These are phyloP conservation scores for Monilinia polystroma DNA, from an alignment of 2,329 filamentous ascomycete species.

Conservation along the genomic window DNA sequence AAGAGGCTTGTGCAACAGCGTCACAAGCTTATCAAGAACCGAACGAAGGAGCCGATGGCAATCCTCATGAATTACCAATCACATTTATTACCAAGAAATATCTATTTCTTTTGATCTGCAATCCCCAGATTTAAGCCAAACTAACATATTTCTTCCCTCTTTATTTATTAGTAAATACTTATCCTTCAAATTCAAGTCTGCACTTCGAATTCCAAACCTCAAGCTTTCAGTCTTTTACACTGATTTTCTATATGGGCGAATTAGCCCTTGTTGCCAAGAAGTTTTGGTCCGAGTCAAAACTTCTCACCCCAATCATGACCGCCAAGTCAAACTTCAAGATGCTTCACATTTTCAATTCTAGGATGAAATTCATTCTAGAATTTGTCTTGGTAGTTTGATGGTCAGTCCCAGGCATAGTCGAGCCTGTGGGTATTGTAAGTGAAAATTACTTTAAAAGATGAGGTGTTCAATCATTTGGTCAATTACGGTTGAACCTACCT, in stretches of 20 bases:
- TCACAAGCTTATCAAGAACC: no score
- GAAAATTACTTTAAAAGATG: conserved; percentile 10
- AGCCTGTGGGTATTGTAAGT: conserved; percentile 1
- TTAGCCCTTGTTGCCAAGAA: conserved; percentile 11
- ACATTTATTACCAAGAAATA: no score
- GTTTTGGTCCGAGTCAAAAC: conserved; percentile 20
- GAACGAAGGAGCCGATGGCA: no score
- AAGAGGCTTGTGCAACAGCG: no score
- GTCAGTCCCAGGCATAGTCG: not conserved
- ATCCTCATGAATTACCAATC: no score
- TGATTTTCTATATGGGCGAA: not conserved
- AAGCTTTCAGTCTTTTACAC: not conserved
- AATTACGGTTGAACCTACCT: not conserved
- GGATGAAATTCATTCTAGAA: conserved; percentile 7
- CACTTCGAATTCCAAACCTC: not conserved
- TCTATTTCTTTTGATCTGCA: no score
- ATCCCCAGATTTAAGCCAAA: no score
- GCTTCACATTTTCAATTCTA: conserved; percentile 15
- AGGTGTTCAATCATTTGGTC: not conserved
- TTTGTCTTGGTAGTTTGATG: conserved; percentile 20
- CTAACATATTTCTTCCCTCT: no score
- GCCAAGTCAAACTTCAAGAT: conserved; percentile 23
- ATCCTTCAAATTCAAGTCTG: not conserved
- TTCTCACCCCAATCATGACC: not conserved
- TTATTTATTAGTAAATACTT: not conserved